These are phyloP conservation scores for Penicillium desertorum DNA, from an alignment of 495 filamentous ascomycete genomes.

Conservation along the genomic window DNA sequence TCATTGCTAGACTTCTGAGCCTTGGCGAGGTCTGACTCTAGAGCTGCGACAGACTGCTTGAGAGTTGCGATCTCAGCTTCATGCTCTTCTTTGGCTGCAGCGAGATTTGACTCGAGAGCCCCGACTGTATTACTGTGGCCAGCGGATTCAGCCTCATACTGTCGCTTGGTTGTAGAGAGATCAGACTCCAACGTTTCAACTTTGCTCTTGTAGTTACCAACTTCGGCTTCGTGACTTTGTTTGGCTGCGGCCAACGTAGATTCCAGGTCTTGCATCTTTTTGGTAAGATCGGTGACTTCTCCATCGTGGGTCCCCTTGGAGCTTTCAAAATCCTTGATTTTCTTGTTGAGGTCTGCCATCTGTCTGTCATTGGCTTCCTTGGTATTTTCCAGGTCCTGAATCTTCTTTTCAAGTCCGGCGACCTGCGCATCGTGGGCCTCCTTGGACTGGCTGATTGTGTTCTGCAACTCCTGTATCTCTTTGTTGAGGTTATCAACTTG, in stretches of 20 bases:
- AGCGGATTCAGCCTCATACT: constrained; percentile 60
- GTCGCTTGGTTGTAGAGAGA: constrained; percentile 51
- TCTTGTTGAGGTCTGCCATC: constrained; percentile 11
- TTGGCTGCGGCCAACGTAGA: constrained; percentile 45
- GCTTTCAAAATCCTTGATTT: not conserved
- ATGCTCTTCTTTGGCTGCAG: constrained; percentile 53
- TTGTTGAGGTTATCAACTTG: constrained; percentile 43
- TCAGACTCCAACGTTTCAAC: constrained; percentile 54
- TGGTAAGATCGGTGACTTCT: constrained; percentile 10
- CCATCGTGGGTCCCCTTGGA: constrained; percentile 1
- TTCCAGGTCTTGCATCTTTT: constrained; percentile 15
- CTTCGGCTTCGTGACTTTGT: not conserved
- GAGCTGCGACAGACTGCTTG: constrained; percentile 51
- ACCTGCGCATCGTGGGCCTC: constrained; percentile 7
- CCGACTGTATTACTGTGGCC: constrained; percentile 56
- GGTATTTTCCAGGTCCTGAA: not conserved
- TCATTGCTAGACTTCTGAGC: constrained; percentile 53
- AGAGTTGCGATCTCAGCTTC: constrained; percentile 61
- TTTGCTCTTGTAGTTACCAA: constrained; percentile 53
- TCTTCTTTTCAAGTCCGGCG: constrained; percentile 50
- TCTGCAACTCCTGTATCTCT: constrained; percentile 50
- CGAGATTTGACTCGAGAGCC: constrained; percentile 56
- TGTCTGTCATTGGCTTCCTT: constrained; percentile 13
- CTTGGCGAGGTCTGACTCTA: constrained; percentile 61
- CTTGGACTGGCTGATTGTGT: constrained; percentile 50